Evolutionary conservation across 768 basidiomycete genomes (phyloP).

Genomic region (Pholiota molesta): DNA sequence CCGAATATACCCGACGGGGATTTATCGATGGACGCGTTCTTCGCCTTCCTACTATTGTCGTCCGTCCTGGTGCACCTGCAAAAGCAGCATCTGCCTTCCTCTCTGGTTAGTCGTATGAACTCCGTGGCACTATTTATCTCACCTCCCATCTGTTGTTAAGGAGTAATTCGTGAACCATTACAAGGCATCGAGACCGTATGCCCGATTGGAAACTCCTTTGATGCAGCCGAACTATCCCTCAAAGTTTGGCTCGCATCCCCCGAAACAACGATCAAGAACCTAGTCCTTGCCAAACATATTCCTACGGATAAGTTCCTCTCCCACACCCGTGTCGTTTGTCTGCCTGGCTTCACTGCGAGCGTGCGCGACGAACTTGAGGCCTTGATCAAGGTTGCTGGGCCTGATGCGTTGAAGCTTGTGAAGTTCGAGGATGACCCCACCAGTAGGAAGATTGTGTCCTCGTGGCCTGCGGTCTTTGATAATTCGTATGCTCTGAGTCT

Average conservation of each 20-base stretch:
- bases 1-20: slow-evolving; percentile 61
- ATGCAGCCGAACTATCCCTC: slow-evolving; percentile 47
- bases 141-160: slow-evolving; percentile 21
- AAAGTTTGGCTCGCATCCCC: slow-evolving; percentile 54
- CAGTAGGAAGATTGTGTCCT: slow-evolving; percentile 46
- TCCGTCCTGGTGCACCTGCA: slow-evolving; percentile 56
- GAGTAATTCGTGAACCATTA: slow-evolving; percentile 60
- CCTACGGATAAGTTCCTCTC: slow-evolving; percentile 41
- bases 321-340: slow-evolving; percentile 56
- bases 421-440: slow-evolving; percentile 47
- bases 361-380: slow-evolving; percentile 58
- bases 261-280: slow-evolving; percentile 54
- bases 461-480: slow-evolving; percentile 52
- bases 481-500: slow-evolving; percentile 44
- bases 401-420: slow-evolving; percentile 47
- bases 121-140: neutral
- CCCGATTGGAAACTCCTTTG: slow-evolving; percentile 51
- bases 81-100: slow-evolving; percentile 60
- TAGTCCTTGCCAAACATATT: slow-evolving; percentile 51
- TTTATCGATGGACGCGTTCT: slow-evolving; percentile 62
- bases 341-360: slow-evolving; percentile 63
- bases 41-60: slow-evolving; percentile 61
- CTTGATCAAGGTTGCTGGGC: slow-evolving; percentile 53
- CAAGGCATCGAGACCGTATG: slow-evolving; percentile 51
- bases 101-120: slow-evolving; percentile 40